A percentile compares a stretch with the other conserved stretches of the same genome.
phyloP scores from a whole-genome alignment of 805 yeast genomes.

The Saccharomyces kudriavzevii region DNA sequence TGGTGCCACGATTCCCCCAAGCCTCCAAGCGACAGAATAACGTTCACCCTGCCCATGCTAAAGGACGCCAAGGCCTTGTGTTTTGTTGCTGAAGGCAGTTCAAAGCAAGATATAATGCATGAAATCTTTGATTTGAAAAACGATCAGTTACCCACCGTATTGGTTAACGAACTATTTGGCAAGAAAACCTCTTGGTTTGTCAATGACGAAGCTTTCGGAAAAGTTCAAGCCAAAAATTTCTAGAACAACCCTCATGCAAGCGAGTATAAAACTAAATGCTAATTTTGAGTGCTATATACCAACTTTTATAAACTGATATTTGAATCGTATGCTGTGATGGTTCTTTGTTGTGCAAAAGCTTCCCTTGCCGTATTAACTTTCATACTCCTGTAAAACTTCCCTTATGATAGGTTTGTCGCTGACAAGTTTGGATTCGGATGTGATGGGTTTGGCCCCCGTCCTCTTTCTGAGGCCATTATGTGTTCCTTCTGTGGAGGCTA shows the following conservation, averaged over 20 bases:
- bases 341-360: background rate
- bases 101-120: constrained; percentile 65
- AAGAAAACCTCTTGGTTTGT: constrained; percentile 75
- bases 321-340: background rate
- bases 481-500: background rate
- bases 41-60: constrained; percentile 75
- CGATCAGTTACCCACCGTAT: constrained; percentile 56
- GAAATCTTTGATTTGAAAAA: constrained; percentile 53
- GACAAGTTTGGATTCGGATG: constrained; percentile 10
- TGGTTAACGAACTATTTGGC: constrained; percentile 53
- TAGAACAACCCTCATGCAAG: background rate
- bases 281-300: background rate
- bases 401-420: constrained; percentile 18
- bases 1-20: constrained; percentile 78
- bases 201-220: constrained; percentile 60
- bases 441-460: constrained; percentile 7
- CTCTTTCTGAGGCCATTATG: background rate
- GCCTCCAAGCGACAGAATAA: constrained; percentile 88
- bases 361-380: background rate
- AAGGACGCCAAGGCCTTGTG: constrained; percentile 43
- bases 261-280: background rate
- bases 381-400: constrained; percentile 11
- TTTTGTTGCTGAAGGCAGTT: constrained; percentile 85
- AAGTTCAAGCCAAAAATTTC: constrained; percentile 6
- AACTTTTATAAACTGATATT: background rate